Percentiles rank a stretch among this genome's conserved stretches.
Evolutionary conservation across 2,329 filamentous ascomycete genomes (phyloP).

Genomic region (Rhynchosporium graminicola): DNA sequence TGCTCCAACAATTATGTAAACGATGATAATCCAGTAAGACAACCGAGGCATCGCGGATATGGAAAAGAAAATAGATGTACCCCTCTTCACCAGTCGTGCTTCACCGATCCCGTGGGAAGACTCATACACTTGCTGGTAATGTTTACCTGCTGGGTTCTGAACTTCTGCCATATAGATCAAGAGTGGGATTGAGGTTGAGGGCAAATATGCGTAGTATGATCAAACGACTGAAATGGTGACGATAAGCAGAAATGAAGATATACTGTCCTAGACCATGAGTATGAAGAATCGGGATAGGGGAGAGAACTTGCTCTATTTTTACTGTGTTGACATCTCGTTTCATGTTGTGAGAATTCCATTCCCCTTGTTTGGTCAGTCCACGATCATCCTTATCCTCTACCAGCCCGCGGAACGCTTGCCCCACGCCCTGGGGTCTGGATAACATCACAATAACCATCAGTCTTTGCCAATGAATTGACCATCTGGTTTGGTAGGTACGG

Average conservation of each 20-base stretch:
- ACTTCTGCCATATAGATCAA: background rate
- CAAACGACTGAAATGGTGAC: background rate
- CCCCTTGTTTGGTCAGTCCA: background rate
- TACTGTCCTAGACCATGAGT: background rate
- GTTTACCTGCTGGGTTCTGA: background rate
- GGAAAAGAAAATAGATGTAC: conserved; percentile 35
- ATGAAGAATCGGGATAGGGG: background rate
- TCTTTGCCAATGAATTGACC: no score
- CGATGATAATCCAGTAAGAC: background rate
- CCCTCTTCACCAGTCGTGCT: conserved; percentile 47
- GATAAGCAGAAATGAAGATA: conserved; percentile 4
- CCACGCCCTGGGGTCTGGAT: background rate
- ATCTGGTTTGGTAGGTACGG: background rate
- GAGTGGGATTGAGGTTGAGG: background rate
- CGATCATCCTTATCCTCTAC: background rate
- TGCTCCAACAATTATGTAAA: no score
- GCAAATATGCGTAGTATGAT: no score
- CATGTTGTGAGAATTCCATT: background rate
- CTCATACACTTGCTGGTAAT: conserved; percentile 56
- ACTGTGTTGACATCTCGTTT: background rate
- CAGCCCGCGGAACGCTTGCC: background rate
- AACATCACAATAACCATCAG: background rate
- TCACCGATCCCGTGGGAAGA: conserved; percentile 30
- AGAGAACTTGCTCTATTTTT: background rate
- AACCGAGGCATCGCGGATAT: conserved; percentile 4